These are phyloP conservation scores for Leptodermis oblonga DNA, from an alignment of 257 asterid genomes.

Conservation along the genomic window DNA sequence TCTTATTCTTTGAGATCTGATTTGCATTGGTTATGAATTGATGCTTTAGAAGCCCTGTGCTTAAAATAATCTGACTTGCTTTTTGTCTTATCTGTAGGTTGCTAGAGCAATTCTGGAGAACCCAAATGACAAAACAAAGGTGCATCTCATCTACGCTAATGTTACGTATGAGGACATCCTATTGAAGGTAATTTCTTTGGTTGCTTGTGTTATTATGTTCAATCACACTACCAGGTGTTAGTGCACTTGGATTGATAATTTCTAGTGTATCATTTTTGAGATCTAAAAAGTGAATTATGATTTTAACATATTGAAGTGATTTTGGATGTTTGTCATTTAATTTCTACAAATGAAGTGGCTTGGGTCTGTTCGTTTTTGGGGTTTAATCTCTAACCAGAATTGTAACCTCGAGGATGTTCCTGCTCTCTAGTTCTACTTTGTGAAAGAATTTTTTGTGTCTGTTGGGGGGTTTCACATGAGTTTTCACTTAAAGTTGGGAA, in stretches of 20 bases:
- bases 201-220: not conserved
- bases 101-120: slow-evolving; percentile 85
- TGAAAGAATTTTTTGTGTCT: not conserved
- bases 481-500: too few species aligned
- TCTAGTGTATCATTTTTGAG: not conserved
- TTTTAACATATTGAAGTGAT: not conserved
- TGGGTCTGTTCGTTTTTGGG: not conserved
- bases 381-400: not conserved
- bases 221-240: not conserved
- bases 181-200: slow-evolving; percentile 52
- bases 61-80: not conserved
- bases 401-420: not conserved
- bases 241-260: not conserved
- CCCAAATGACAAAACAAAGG: slow-evolving; percentile 67
- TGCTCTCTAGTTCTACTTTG: not conserved
- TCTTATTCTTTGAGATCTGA: not conserved
- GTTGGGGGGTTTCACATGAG: not conserved
- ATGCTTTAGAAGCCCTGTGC: too few species aligned
- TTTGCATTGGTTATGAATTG: not conserved
- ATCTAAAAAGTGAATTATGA: not conserved
- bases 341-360: not conserved
- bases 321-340: not conserved
- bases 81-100: slow-evolving; percentile 49
- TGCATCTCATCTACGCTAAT: slow-evolving; percentile 87
- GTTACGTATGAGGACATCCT: slow-evolving; percentile 85